These are phyloP conservation scores for Bipolaris sorokiniana DNA, from an alignment of 2,329 filamentous ascomycete species.

Conservation along the genomic window DNA sequence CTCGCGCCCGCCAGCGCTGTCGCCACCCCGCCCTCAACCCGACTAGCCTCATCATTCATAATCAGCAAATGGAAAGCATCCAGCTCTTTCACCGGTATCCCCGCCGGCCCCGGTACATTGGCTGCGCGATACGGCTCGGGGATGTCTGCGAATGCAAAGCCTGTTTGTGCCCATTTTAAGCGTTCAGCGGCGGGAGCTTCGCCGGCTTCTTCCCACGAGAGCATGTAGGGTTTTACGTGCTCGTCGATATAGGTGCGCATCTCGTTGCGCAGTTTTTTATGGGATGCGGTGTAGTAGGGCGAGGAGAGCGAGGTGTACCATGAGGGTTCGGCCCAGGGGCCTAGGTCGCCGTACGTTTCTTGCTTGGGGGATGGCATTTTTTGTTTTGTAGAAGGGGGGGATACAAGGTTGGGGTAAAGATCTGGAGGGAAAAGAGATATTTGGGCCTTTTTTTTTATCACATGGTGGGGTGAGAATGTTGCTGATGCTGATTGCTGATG, in stretches of 20 bases:
- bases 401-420: too few relatives aligned
- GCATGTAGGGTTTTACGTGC: slow-evolving; percentile 62
- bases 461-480: slow-evolving; percentile 13
- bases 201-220: slow-evolving; percentile 66
- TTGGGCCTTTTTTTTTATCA: neutral
- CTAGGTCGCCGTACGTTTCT: slow-evolving; percentile 44
- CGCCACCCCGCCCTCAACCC: slow-evolving; percentile 63
- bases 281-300: slow-evolving; percentile 69
- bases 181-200: slow-evolving; percentile 56
- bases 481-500: neutral
- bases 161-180: slow-evolving; percentile 49
- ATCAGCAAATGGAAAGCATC: slow-evolving; percentile 56
- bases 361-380: slow-evolving; percentile 31
- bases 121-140: slow-evolving; percentile 53
- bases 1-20: slow-evolving; percentile 66
- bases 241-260: slow-evolving; percentile 66
- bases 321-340: slow-evolving; percentile 56
- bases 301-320: slow-evolving; percentile 57
- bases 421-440: too few relatives aligned
- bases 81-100: slow-evolving; percentile 45
- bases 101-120: slow-evolving; percentile 46
- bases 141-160: slow-evolving; percentile 54
- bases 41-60: slow-evolving; percentile 61
- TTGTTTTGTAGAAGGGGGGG: too few relatives aligned
- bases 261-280: slow-evolving; percentile 63